These are phyloP conservation scores for Aspergillus funiculosus DNA, from an alignment of 495 filamentous ascomycete species.

Conservation along the genomic window DNA sequence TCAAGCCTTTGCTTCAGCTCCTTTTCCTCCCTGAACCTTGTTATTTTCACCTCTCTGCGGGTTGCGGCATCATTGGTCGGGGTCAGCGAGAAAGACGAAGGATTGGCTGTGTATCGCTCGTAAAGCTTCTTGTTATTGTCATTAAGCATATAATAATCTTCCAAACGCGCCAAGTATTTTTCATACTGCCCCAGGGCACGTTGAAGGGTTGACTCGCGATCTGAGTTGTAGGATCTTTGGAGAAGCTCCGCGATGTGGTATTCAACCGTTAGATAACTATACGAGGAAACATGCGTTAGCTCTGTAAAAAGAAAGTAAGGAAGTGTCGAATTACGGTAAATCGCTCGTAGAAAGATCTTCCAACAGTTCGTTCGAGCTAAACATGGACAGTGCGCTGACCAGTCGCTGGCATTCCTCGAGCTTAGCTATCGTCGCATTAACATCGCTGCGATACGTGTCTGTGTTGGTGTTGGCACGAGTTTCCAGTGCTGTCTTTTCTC, in stretches of 20 bases:
- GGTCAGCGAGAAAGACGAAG: conserved; percentile 61
- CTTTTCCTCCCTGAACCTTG: conserved; percentile 78
- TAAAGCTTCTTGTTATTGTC: conserved; percentile 64
- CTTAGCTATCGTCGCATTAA: conserved; percentile 57
- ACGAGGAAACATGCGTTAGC: conserved; percentile 21
- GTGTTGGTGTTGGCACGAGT: conserved; percentile 47
- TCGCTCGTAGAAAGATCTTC: conserved; percentile 85
- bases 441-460: conserved; percentile 58
- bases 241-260: conserved; percentile 65
- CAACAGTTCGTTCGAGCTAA: conserved; percentile 83
- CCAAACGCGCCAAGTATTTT: conserved; percentile 65
- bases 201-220: conserved; percentile 60
- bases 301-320: conserved; percentile 16
- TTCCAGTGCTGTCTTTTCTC: conserved; percentile 46
- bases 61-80: conserved; percentile 63
- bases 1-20: conserved; percentile 78
- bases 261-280: conserved; percentile 62
- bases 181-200: conserved; percentile 65
- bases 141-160: conserved; percentile 70
- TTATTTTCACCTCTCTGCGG: conserved; percentile 76
- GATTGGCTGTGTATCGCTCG: conserved; percentile 60
- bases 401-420: conserved; percentile 70
- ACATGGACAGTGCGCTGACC: conserved; percentile 65
- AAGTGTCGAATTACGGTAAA: conserved; percentile 55
- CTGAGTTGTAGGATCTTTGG: conserved; percentile 46